A percentile compares a stretch with the other conserved stretches of the same genome.
Evolutionary conservation across 441 rosid species (phyloP).

Genomic region (Corymbia citriodora): DNA sequence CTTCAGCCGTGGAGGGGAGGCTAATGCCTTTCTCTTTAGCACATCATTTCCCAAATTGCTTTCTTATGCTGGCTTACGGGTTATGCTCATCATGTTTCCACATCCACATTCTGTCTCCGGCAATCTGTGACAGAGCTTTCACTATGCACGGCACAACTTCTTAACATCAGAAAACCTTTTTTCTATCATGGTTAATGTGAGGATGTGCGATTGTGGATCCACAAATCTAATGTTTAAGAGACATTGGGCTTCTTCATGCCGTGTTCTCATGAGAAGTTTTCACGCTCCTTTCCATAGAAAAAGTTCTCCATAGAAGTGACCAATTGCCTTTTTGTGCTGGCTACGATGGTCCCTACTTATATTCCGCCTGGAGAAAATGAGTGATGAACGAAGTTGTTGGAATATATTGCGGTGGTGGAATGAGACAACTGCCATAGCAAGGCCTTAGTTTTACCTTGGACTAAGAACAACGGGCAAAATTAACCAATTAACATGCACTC

Average conservation of each 20-base stretch:
- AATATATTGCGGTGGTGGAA: background rate
- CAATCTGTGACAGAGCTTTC: background rate
- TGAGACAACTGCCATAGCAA: background rate
- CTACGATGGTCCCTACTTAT: background rate
- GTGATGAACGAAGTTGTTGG: background rate
- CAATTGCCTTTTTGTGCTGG: background rate
- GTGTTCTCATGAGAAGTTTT: background rate
- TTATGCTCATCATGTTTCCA: background rate
- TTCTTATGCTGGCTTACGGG: background rate
- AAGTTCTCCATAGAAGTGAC: background rate
- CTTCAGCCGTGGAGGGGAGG: background rate
- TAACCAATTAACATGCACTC: background rate
- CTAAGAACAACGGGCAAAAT: background rate
- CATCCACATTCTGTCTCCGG: background rate
- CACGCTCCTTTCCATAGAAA: fast-evolving
- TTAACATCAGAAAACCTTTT: background rate
- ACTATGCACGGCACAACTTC: background rate
- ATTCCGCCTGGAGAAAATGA: background rate
- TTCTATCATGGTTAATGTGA: background rate
- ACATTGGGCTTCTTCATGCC: background rate
- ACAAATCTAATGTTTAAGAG: background rate
- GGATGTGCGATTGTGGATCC: background rate
- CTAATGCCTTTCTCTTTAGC: background rate
- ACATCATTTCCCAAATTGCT: background rate
- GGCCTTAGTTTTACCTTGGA: background rate